phyloP scores from a whole-genome alignment of 352 stramenopile genomes.

The Pythium dissimile region DNA sequence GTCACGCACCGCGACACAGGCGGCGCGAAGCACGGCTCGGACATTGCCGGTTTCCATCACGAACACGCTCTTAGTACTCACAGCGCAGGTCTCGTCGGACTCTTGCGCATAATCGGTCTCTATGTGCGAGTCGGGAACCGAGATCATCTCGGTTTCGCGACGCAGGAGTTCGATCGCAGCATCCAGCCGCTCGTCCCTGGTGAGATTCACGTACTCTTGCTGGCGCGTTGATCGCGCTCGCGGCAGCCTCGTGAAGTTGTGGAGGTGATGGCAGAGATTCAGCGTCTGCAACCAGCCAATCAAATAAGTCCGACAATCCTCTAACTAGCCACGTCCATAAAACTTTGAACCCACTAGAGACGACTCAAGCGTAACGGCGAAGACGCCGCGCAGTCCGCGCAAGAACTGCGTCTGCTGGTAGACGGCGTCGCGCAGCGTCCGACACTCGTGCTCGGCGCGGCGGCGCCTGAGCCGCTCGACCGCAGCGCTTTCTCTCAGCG shows the following conservation, averaged over 20 bases:
- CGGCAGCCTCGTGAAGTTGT: not conserved
- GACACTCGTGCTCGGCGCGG: constrained; percentile 8
- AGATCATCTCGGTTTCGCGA: constrained; percentile 11
- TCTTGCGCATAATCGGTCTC: not conserved
- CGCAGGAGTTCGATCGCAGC: constrained; percentile 8
- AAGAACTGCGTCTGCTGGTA: constrained; percentile 8
- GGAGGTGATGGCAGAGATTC: not conserved
- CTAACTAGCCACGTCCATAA: too few relatives aligned
- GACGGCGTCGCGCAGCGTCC: constrained; percentile 1
- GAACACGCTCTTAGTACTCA: too few relatives aligned
- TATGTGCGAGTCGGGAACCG: not conserved
- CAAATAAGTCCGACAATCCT: too few relatives aligned
- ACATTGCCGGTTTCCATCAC: too few relatives aligned
- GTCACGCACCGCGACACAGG: too few relatives aligned
- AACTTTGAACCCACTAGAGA: too few relatives aligned
- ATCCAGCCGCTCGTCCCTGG: not conserved
- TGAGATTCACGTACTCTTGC: not conserved
- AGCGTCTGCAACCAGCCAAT: not conserved
- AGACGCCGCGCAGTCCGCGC: not conserved
- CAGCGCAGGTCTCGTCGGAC: too few relatives aligned
- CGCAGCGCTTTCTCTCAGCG: not conserved
- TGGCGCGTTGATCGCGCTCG: not conserved
- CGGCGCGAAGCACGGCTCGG: too few relatives aligned
- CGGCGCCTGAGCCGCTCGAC: constrained; percentile 1
- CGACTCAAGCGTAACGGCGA: not conserved